phyloP scores from a whole-genome alignment of 352 stramenopile genomes.

The Phytophthora foliorum region DNA sequence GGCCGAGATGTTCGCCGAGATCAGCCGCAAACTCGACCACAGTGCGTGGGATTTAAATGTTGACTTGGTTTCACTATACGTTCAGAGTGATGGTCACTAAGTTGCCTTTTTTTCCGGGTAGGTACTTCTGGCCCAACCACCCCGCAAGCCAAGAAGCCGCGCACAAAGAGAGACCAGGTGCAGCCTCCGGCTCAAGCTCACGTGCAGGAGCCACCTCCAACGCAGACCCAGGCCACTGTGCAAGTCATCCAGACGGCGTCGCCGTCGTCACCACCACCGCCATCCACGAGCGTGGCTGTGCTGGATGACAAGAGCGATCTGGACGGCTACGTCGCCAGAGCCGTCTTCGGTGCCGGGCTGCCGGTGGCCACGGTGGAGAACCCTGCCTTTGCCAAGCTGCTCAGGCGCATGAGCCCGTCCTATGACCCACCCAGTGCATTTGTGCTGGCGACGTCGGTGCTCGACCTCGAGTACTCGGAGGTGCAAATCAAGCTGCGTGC shows the following conservation, averaged over 20 bases:
- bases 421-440: slow-evolving; percentile 67
- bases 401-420: slow-evolving; percentile 63
- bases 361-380: slow-evolving; percentile 69
- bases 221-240: slow-evolving; percentile 7
- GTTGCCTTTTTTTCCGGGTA: slow-evolving; percentile 20
- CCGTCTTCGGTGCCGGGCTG: slow-evolving; percentile 61
- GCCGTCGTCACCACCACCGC: background rate
- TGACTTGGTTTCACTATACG: slow-evolving; percentile 22
- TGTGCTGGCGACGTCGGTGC: slow-evolving; percentile 52
- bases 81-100: slow-evolving; percentile 28
- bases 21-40: slow-evolving; percentile 37
- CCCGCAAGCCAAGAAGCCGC: slow-evolving; percentile 19
- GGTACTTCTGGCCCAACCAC: background rate
- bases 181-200: background rate
- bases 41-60: slow-evolving; percentile 1
- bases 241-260: slow-evolving; percentile 45
- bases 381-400: slow-evolving; percentile 65
- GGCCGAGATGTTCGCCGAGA: slow-evolving; percentile 55
- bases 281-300: slow-evolving; percentile 18
- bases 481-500: slow-evolving; percentile 67
- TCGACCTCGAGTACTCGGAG: slow-evolving; percentile 74
- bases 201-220: background rate
- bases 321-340: slow-evolving; percentile 66
- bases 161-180: slow-evolving; percentile 2
- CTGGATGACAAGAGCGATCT: slow-evolving; percentile 65